Evolutionary conservation across 2,329 filamentous ascomycete species (phyloP), one percentile per base, ranked within the genome.

Genomic region (Orbilia oligospora): DNA sequence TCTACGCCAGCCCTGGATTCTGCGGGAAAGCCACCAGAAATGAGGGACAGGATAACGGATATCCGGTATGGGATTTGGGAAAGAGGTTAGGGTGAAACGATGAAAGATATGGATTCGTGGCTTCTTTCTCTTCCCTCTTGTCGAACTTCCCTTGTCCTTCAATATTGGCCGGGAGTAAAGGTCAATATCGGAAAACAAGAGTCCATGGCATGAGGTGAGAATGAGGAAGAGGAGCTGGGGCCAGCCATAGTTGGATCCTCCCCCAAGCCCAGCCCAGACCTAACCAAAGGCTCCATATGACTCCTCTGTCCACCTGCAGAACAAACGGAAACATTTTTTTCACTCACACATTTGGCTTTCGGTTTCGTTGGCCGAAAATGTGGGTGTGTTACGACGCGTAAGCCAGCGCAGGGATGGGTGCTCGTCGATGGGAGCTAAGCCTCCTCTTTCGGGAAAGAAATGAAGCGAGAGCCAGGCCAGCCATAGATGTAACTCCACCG

Each of bases 381-480:
- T 69, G 67, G 68, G 68, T 68, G 68, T 69, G 68, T 69, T 78
- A 78, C 75, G 75, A 78, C 75, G 75, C 75, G 75, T 78, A 78
- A 78, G 75, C 75, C 38, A 22, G 68, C 55, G 46, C 75, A 78
- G 33, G 33, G 33, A 36, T 36, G 33, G 33, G 33, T 36, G 33
- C 33, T 36, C 9, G 33, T 36, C 33, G 33, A 36, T 36, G 33
- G 33, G 33, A 67, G 75, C 75, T 78, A 72, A 78, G 75, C 71
- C 58, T 49, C 38, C 24, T 27, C 16, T n/a, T 36, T 20, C 70
- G 36, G 53, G 63, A 22, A 56, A 78, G 64, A 68, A 68, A 61
- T 78, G 63, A 72, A 65, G 48, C 53, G 68, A 71, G 24, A 27
- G 44, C 53, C 24, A 65, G 53, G 51, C 61, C 51, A 58, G 53